Conservation (phyloP, 2,329 filamentous ascomycete species). For the Colletotrichum somersetense region DNA sequence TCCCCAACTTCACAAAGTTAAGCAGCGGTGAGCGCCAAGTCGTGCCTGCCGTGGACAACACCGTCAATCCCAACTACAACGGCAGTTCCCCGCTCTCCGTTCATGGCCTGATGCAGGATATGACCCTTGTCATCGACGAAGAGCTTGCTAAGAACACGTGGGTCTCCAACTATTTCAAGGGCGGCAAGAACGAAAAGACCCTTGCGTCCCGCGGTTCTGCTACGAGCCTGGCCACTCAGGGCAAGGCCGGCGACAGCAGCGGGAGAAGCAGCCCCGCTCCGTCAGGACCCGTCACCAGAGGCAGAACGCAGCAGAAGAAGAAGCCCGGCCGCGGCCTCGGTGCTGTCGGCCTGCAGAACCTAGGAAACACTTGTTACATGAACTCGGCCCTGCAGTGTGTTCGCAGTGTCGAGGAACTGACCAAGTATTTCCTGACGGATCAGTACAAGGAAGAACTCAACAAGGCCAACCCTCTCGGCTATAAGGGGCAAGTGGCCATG, state of each 20-base stretch:
- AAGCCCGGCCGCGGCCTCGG: slow-evolving; percentile 79
- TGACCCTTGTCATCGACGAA: slow-evolving; percentile 88
- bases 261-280: slow-evolving; percentile 77
- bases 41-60: slow-evolving; percentile 68
- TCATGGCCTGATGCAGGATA: slow-evolving; percentile 77
- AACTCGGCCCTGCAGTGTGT: slow-evolving; percentile 97
- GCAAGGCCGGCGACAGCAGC: slow-evolving; percentile 63
- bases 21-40: slow-evolving; percentile 37
- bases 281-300: slow-evolving; percentile 74
- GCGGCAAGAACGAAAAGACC: slow-evolving; percentile 50
- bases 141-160: slow-evolving; percentile 70
- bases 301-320: slow-evolving; percentile 76
- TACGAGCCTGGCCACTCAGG: slow-evolving; percentile 50
- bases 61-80: slow-evolving; percentile 81
- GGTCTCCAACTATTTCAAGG: slow-evolving; percentile 63
- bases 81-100: slow-evolving; percentile 75
- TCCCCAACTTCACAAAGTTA: slow-evolving; percentile 65
- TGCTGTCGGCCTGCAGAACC: slow-evolving; percentile 85
- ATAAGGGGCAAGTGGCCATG: slow-evolving; percentile 87
- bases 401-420: slow-evolving; percentile 91
- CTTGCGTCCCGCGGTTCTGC: slow-evolving; percentile 53
- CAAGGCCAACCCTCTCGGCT: slow-evolving; percentile 84
- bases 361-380: slow-evolving; percentile 99
- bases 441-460: slow-evolving; percentile 87
- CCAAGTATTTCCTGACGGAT: slow-evolving; percentile 86